Base-by-base conservation (phyloP, 805 yeast species). In the Komagataella phaffii region DNA sequence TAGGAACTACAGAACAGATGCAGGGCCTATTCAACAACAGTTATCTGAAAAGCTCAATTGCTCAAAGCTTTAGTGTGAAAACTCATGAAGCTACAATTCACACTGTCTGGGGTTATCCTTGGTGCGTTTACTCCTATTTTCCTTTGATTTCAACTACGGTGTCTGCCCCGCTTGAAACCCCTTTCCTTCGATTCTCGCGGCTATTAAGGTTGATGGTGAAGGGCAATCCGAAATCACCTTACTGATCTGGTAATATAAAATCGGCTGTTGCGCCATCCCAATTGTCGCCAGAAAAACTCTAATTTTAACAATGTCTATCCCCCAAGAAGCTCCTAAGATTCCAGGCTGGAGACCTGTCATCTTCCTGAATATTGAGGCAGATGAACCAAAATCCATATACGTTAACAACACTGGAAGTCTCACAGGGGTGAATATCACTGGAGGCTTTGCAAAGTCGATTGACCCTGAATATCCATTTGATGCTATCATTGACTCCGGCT, bases 391-490 rank as follows among this genome's bases (percentile, higher is more conserved):
- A 6, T 55, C 54, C 3, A 57, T 64, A 8, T 62, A 61, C 53
- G 45, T 59, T 24, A 67, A 64, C 52, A 55, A 55, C 14, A 47
- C 66, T 0, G 59, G 59, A 3, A 50, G 64, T 5, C 55, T 65
- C 23, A 62, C 62, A 6, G 58, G 53, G 43, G 74, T 71, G 19
- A 53, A 52, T 24, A 56, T 72, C 45, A 60, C 45, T 1, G 64
- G 64, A 14, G 76, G 76, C 10, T 65, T 60, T 52, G 59, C 69
- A 18, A 66, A 65, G 55, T 63, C 76, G 6, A 45, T 70, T 12
- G 73, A 70, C 55, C 56, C 61, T 17, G 56, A 62, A 10, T 63
- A 55, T 48, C 74, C 75, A 44, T 70, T 74, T 49, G 73, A 74
- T 49, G 64, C 69, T 18, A 57, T 53, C 7, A 59, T 74, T 51